Conservation (phyloP, 225 moss, liverwort and hornwort species). For the Ulota crispa region DNA sequence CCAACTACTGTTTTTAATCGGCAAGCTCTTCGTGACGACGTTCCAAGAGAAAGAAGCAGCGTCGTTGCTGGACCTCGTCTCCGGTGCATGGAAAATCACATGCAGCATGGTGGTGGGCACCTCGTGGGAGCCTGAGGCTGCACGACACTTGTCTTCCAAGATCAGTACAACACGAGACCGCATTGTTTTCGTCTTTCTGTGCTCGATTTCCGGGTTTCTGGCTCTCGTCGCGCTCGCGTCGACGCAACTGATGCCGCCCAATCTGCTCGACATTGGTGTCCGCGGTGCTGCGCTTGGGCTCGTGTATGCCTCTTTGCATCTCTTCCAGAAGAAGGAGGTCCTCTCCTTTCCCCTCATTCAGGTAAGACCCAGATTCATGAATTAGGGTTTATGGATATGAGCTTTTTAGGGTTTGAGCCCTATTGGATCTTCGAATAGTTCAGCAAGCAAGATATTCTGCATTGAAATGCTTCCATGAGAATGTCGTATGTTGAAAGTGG, state of each 20-base stretch:
- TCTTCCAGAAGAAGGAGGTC: constrained; percentile 46
- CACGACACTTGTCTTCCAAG: constrained; percentile 42
- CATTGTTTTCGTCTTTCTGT: constrained; percentile 41
- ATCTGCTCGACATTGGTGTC: constrained; percentile 38
- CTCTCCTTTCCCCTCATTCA: constrained; percentile 76
- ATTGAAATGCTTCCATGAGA: neutral
- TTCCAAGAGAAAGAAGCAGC: constrained; percentile 63
- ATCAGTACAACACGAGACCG: constrained; percentile 48
- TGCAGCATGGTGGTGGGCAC: constrained; percentile 44
- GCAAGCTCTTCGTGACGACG: constrained; percentile 57
- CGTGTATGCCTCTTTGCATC: constrained; percentile 53
- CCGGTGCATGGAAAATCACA: constrained; percentile 42
- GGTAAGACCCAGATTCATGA: constrained; percentile 25
- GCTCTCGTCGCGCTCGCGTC: constrained; percentile 51
- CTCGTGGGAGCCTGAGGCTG: constrained; percentile 40
- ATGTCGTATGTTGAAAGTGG: neutral
- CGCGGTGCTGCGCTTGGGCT: constrained; percentile 70
- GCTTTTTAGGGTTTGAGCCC: neutral
- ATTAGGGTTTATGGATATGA: neutral
- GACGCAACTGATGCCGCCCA: constrained; percentile 22
- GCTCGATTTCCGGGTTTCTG: constrained; percentile 58
- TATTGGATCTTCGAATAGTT: neutral
- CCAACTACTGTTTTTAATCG: constrained; percentile 55
- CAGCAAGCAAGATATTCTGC: neutral
- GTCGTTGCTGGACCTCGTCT: constrained; percentile 45